phyloP scores from a whole-genome alignment of 2,329 filamentous ascomycete species.

The Trichophyton verrucosum region DNA sequence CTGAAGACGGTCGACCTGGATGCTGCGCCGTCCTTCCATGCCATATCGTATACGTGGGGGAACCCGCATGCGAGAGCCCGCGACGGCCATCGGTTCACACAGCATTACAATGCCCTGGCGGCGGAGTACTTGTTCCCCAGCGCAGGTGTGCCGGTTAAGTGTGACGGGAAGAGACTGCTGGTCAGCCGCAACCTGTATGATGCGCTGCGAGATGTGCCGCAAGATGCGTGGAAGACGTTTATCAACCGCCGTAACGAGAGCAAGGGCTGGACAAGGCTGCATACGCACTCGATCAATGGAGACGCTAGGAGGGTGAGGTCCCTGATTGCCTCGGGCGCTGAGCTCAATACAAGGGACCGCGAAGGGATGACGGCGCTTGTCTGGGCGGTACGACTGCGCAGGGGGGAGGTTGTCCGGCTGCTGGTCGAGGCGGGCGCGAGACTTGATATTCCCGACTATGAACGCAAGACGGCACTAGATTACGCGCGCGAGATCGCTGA shows the following conservation, averaged over 20 bases:
- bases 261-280: neutral
- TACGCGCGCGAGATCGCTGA: neutral
- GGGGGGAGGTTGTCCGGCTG: neutral
- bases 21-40: slow-evolving; percentile 5
- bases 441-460: neutral
- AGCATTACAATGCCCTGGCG: slow-evolving; percentile 4
- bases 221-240: slow-evolving; percentile 7
- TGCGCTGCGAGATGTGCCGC: slow-evolving; percentile 4
- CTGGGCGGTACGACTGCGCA: neutral
- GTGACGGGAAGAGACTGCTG: slow-evolving; percentile 5
- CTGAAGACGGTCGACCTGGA: slow-evolving; percentile 8
- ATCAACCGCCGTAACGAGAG: slow-evolving; percentile 2
- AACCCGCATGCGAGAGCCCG: slow-evolving; percentile 5
- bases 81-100: neutral
- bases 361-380: neutral
- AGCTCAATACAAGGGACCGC: neutral
- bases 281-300: neutral
- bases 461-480: neutral
- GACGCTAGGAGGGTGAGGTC: neutral
- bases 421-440: neutral
- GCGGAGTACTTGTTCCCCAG: slow-evolving; percentile 4
- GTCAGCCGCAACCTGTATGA: slow-evolving; percentile 8
- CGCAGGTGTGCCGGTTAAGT: neutral
- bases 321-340: neutral
- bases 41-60: slow-evolving; percentile 13